These are phyloP conservation scores for Hypoxylon sp. DNA, from an alignment of 2,329 filamentous ascomycete species.

Conservation along the genomic window DNA sequence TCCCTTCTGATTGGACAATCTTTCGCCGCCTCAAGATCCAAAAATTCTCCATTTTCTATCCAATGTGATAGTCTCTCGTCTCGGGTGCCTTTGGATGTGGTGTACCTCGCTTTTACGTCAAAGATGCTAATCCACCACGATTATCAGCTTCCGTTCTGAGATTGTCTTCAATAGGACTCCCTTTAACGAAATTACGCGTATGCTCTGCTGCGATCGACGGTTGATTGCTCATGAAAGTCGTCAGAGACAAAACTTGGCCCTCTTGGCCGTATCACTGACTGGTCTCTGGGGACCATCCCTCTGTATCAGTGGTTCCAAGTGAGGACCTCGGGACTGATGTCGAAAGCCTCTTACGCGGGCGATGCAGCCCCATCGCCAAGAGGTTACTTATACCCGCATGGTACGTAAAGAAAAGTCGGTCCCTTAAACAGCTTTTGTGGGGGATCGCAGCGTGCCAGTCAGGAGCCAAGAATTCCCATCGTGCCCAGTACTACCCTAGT, in stretches of 20 bases:
- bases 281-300: slow-evolving; percentile 2
- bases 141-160: slow-evolving; percentile 29
- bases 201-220: slow-evolving; percentile 12
- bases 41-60: slow-evolving; percentile 14
- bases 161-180: slow-evolving; percentile 7
- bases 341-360: slow-evolving; percentile 34
- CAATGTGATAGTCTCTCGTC: slow-evolving; percentile 16
- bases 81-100: slow-evolving; percentile 5
- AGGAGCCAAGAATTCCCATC: slow-evolving; percentile 40
- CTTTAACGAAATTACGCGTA: slow-evolving; percentile 12
- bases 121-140: slow-evolving; percentile 14
- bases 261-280: slow-evolving; percentile 23
- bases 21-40: slow-evolving; percentile 31
- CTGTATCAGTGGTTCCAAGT: slow-evolving; percentile 3
- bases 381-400: slow-evolving; percentile 34
- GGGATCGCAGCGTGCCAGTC: slow-evolving; percentile 38
- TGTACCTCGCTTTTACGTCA: slow-evolving; percentile 34
- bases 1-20: slow-evolving; percentile 30
- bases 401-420: slow-evolving; percentile 38
- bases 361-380: slow-evolving; percentile 39
- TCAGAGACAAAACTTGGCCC: slow-evolving; percentile 16
- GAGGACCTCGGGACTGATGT: slow-evolving; percentile 26
- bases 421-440: slow-evolving; percentile 42
- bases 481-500: slow-evolving; percentile 36
- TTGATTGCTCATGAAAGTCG: slow-evolving; percentile 24